These are phyloP conservation scores for Fusarium ambrosium DNA, from an alignment of 2,329 filamentous ascomycete genomes.

Conservation along the genomic window DNA sequence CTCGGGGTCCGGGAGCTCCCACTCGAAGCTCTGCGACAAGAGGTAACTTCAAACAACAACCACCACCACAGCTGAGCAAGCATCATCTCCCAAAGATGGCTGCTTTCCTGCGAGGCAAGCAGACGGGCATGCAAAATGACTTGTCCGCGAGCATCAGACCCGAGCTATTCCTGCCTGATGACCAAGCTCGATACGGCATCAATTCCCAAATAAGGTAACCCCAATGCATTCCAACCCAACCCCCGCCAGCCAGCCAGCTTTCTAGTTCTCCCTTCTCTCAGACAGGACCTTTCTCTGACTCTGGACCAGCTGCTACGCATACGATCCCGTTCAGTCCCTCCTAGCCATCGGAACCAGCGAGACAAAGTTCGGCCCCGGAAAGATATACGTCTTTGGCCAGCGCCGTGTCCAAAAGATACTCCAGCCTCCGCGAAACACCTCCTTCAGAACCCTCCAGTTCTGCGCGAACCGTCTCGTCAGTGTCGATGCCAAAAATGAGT, in stretches of 20 bases:
- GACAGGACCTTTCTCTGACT: slow-evolving; percentile 8
- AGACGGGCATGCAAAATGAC: slow-evolving; percentile 92
- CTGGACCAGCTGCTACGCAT: slow-evolving; percentile 77
- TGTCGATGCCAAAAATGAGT: slow-evolving; percentile 87
- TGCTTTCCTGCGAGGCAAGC: slow-evolving; percentile 90
- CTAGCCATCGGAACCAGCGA: slow-evolving; percentile 92
- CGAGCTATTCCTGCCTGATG: slow-evolving; percentile 85
- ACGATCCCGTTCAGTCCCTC: slow-evolving; percentile 94
- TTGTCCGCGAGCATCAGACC: slow-evolving; percentile 85
- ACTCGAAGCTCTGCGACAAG: not conserved
- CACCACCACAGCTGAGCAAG: not conserved
- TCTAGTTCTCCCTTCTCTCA: slow-evolving; percentile 22
- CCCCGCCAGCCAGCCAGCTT: slow-evolving; percentile 3
- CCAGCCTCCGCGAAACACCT: slow-evolving; percentile 77
- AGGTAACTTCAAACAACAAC: not conserved
- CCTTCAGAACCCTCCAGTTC: slow-evolving; percentile 84
- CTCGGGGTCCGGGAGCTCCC: not conserved
- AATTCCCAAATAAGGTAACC: slow-evolving; percentile 77
- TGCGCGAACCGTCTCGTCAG: slow-evolving; percentile 87
- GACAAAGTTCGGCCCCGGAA: slow-evolving; percentile 85
- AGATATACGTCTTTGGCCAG: slow-evolving; percentile 91
- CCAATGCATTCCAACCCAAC: slow-evolving; percentile 16
- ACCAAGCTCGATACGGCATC: slow-evolving; percentile 86
- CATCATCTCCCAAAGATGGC: slow-evolving; percentile 71
- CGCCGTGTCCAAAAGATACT: slow-evolving; percentile 83